Percentiles rank a stretch among this genome's conserved stretches.
phyloP scores from a whole-genome alignment of 177 flowering plant genomes.

The Vitis hybrid region DNA sequence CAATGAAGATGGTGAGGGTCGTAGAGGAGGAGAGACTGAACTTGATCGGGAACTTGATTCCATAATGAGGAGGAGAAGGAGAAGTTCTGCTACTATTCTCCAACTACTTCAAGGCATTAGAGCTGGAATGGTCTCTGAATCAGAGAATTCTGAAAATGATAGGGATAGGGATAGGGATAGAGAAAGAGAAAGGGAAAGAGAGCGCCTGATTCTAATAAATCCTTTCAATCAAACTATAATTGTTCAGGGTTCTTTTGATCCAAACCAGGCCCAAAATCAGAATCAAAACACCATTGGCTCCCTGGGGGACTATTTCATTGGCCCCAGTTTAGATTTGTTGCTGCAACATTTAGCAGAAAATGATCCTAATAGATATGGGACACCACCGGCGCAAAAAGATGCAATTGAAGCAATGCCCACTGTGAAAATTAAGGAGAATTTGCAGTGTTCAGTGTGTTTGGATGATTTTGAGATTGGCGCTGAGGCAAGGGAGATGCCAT shows the following conservation, averaged over 20 bases:
- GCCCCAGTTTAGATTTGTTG: slow-evolving; percentile 69
- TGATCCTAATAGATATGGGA: slow-evolving; percentile 81
- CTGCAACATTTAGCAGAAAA: slow-evolving; percentile 88
- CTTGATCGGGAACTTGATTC: slow-evolving; percentile 47
- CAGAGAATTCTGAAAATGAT: slow-evolving; percentile 28
- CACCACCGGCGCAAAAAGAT: slow-evolving; percentile 79
- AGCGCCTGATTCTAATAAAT: slow-evolving; percentile 57
- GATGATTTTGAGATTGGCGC: slow-evolving; percentile 73
- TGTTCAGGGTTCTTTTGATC: slow-evolving; percentile 51
- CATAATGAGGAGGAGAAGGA: slow-evolving; percentile 49
- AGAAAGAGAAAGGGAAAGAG: slow-evolving; percentile 28
- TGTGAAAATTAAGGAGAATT: slow-evolving; percentile 44
- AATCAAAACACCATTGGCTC: slow-evolving; percentile 37
- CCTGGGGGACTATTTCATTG: slow-evolving; percentile 71
- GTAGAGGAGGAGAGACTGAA: slow-evolving; percentile 34
- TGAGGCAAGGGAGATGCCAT: slow-evolving; percentile 85
- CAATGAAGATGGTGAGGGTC: slow-evolving; percentile 8
- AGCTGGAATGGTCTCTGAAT: slow-evolving; percentile 45
- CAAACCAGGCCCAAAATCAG: slow-evolving; percentile 28
- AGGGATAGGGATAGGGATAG: slow-evolving; percentile 16
- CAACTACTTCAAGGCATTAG: slow-evolving; percentile 63
- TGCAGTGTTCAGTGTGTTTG: slow-evolving; percentile 76
- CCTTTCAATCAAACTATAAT: slow-evolving; percentile 65
- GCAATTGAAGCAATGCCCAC: slow-evolving; percentile 77
- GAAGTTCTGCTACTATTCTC: slow-evolving; percentile 59